A percentile compares a stretch with the other conserved stretches of the same genome.
These are phyloP conservation scores for Styphnolobium japonicum DNA, from an alignment of 306 rosid species.

Conservation along the genomic window DNA sequence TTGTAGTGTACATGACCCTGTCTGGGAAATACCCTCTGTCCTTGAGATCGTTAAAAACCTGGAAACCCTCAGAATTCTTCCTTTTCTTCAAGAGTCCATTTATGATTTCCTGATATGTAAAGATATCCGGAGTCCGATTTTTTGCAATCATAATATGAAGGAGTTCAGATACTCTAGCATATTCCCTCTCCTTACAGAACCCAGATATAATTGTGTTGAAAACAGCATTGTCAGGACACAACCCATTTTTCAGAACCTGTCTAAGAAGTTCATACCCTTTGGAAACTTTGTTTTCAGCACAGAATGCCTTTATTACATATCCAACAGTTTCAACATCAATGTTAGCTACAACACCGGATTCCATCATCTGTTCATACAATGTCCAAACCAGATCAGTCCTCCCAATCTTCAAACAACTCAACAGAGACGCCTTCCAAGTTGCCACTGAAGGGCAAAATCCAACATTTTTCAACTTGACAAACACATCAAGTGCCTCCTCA, in stretches of 20 bases:
- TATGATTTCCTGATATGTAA: conserved; percentile 62
- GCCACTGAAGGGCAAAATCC: conserved; percentile 46
- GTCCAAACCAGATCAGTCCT: conserved; percentile 67
- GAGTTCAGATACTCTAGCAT: conserved; percentile 55
- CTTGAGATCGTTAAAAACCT: conserved; percentile 67
- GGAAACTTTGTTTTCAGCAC: conserved; percentile 42
- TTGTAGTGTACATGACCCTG: conserved; percentile 67
- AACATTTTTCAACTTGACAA: conserved; percentile 37
- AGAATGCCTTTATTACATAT: conserved; percentile 58
- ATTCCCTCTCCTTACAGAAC: conserved; percentile 47
- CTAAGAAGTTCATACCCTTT: conserved; percentile 64
- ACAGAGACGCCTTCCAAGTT: conserved; percentile 62
- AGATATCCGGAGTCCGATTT: conserved; percentile 40
- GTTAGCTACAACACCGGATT: conserved; percentile 46
- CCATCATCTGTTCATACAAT: conserved; percentile 59
- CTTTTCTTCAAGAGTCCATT: conserved; percentile 52
- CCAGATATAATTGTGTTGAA: conserved; percentile 56
- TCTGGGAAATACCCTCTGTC: conserved; percentile 79
- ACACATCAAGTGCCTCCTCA: conserved; percentile 52
- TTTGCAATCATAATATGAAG: conserved; percentile 67
- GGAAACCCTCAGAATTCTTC: conserved; percentile 40
- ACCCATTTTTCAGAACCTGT: conserved; percentile 56
- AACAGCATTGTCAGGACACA: conserved; percentile 44
- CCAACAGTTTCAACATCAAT: conserved; percentile 56
- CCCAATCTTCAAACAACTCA: conserved; percentile 46